phyloP scores from a whole-genome alignment of 108 stramenopile genomes.

The Fistulifera solaris region DNA sequence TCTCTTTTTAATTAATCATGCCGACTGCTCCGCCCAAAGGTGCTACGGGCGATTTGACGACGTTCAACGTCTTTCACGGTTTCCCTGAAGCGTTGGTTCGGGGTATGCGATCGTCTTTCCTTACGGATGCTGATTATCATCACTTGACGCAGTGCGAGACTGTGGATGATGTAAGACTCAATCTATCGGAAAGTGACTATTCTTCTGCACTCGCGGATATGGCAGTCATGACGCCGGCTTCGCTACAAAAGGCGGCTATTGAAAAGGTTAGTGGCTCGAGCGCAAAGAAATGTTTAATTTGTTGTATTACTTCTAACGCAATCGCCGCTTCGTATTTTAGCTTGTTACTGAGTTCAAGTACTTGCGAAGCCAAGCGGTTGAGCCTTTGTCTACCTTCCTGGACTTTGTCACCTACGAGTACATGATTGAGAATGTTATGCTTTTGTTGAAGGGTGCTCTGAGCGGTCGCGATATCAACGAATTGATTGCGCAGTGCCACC shows the following conservation, averaged over 20 bases:
- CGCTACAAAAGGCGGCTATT: slow-evolving; percentile 76
- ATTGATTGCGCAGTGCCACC: slow-evolving; percentile 96
- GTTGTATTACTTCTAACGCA: not conserved
- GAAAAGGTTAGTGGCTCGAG: slow-evolving; percentile 58
- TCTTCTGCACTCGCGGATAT: slow-evolving; percentile 81
- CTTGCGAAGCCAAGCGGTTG: slow-evolving; percentile 92
- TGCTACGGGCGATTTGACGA: slow-evolving; percentile 70
- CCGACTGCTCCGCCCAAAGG: slow-evolving; percentile 43
- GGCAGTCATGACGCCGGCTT: slow-evolving; percentile 59
- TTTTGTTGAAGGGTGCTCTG: slow-evolving; percentile 94
- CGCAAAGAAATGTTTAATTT: not conserved
- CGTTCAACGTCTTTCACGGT: slow-evolving; percentile 96
- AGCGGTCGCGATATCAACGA: slow-evolving; percentile 93
- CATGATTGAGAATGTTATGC: slow-evolving; percentile 99
- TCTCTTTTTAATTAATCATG: slow-evolving; percentile 15
- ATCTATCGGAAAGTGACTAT: slow-evolving; percentile 97
- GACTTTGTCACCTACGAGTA: slow-evolving; percentile 99
- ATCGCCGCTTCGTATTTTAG: slow-evolving; percentile 1
- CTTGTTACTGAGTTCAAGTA: slow-evolving; percentile 92
- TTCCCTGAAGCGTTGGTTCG: slow-evolving; percentile 92
- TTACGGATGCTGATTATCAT: slow-evolving; percentile 88
- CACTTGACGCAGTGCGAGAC: slow-evolving; percentile 95
- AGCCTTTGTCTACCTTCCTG: slow-evolving; percentile 93
- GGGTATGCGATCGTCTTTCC: slow-evolving; percentile 92
- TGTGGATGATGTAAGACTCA: slow-evolving; percentile 93